phyloP scores from a whole-genome alignment of 2,329 filamentous ascomycete genomes.

The Fusarium heterosporum region DNA sequence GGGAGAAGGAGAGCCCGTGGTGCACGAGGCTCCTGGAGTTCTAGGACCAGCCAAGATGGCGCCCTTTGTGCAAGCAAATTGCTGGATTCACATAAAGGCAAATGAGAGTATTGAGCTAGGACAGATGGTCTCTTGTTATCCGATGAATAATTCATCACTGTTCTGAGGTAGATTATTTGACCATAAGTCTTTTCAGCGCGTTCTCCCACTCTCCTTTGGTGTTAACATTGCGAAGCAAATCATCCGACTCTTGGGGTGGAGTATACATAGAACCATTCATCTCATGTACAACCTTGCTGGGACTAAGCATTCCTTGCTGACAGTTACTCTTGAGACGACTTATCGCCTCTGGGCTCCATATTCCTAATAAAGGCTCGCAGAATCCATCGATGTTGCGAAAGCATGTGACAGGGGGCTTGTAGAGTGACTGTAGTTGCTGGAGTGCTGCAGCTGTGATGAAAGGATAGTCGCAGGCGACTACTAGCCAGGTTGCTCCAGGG shows the following conservation, averaged over 20 bases:
- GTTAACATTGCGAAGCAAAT: background rate
- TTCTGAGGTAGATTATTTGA: background rate
- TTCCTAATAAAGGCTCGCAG: background rate
- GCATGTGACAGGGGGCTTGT: background rate
- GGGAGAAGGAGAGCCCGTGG: background rate
- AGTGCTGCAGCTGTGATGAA: background rate
- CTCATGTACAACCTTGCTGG: background rate
- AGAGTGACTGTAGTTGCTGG: fast-evolving
- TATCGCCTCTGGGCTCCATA: background rate
- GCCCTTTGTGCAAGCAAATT: background rate
- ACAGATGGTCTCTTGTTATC: background rate
- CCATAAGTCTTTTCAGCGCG: fast-evolving
- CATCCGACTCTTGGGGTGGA: background rate
- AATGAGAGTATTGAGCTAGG: background rate
- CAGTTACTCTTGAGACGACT: background rate
- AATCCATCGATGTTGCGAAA: background rate
- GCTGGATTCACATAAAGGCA: constrained; percentile 3
- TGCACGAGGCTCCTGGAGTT: background rate
- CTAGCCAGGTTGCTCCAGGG: background rate
- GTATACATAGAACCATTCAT: background rate
- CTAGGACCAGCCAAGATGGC: background rate
- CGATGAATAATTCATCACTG: background rate
- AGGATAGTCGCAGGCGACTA: background rate
- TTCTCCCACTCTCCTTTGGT: background rate
- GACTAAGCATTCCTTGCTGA: background rate